These are phyloP conservation scores for Aspergillus calidoustus DNA, from an alignment of 2,329 filamentous ascomycete species.

Conservation along the genomic window DNA sequence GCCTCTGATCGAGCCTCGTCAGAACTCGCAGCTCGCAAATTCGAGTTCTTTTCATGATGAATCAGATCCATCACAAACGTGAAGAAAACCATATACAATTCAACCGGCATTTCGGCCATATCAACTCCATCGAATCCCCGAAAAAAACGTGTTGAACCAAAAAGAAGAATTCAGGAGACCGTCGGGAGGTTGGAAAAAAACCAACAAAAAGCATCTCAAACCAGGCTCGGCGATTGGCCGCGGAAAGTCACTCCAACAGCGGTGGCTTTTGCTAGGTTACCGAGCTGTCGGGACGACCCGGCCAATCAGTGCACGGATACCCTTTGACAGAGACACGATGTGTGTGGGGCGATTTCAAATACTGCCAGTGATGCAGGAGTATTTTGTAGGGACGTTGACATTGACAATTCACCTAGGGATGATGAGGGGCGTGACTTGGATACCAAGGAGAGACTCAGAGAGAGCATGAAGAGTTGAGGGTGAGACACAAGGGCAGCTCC, in stretches of 20 bases:
- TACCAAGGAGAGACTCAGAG: not conserved
- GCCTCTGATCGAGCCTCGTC: not conserved
- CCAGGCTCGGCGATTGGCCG: conserved; percentile 24
- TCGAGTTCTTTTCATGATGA: not conserved
- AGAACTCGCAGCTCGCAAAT: not conserved
- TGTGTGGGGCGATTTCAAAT: conserved; percentile 21
- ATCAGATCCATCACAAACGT: not conserved
- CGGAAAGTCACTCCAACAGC: conserved; percentile 25
- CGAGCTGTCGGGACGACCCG: conserved; percentile 27
- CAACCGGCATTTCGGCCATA: not conserved
- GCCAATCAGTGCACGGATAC: conserved; percentile 26
- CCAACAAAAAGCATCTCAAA: conserved; percentile 22
- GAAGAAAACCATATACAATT: not conserved
- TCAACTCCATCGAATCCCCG: not conserved
- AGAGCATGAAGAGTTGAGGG: too few species aligned
- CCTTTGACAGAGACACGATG: conserved; percentile 28
- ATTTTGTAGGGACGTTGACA: not conserved
- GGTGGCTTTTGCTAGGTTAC: conserved; percentile 28
- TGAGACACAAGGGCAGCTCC: too few species aligned
- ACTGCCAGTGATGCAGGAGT: not conserved
- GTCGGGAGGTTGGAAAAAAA: conserved; percentile 19
- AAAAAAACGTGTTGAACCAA: not conserved
- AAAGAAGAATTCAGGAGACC: conserved; percentile 1
- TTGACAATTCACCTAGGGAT: not conserved
- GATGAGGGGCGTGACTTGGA: not conserved